Conservation (phyloP, 805 yeast species). For the Candida jianshihensis region DNA sequence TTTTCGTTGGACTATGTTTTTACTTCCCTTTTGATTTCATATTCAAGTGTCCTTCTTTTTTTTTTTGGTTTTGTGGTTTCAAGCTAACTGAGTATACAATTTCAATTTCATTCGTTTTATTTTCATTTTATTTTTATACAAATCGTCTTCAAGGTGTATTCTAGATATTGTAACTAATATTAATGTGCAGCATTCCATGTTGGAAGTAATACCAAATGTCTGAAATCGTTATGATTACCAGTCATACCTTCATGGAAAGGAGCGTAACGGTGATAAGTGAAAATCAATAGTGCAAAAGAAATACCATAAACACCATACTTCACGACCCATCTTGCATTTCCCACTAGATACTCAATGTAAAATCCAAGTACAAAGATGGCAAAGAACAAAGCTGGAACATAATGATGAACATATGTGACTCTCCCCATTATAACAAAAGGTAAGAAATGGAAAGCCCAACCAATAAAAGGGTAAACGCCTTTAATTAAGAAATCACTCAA, state of each 20-base stretch:
- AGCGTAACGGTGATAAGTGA: constrained; percentile 50
- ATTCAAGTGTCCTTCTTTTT: too few species aligned
- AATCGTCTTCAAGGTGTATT: neutral
- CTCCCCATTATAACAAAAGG: constrained; percentile 94
- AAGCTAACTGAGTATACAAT: too few species aligned
- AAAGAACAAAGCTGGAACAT: constrained; percentile 90
- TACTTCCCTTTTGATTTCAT: too few species aligned
- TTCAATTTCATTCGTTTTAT: too few species aligned
- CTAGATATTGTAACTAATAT: neutral
- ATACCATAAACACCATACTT: constrained; percentile 31
- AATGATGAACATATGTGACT: constrained; percentile 95
- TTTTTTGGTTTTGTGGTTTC: too few species aligned
- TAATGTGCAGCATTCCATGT: constrained; percentile 40
- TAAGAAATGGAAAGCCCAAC: constrained; percentile 83
- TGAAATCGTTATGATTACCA: constrained; percentile 41
- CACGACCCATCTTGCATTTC: constrained; percentile 19
- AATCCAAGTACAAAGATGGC: constrained; percentile 64
- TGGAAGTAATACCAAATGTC: constrained; percentile 44
- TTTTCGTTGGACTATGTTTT: too few species aligned
- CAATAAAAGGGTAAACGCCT: constrained; percentile 79
- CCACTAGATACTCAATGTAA: constrained; percentile 22
- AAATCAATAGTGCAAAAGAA: constrained; percentile 46
- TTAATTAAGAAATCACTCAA: constrained; percentile 45
- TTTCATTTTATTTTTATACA: neutral
- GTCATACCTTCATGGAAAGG: constrained; percentile 81